Evolutionary conservation across 495 filamentous ascomycete genomes (phyloP).

Genomic region (Pyrenula massariospora): DNA sequence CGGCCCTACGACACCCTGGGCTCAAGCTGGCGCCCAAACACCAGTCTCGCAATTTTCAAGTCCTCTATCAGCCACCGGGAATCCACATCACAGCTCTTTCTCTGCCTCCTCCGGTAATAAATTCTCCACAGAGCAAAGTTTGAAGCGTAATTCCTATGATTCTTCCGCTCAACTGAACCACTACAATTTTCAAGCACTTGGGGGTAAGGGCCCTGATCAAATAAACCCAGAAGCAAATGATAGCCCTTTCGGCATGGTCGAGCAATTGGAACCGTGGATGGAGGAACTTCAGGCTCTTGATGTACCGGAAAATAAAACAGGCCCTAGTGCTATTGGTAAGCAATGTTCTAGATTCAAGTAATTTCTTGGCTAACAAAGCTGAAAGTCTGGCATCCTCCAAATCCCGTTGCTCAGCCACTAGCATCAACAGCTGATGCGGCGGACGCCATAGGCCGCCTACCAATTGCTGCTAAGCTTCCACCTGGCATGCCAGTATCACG

Average conservation of each 20-base stretch:
- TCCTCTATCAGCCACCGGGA: not conserved
- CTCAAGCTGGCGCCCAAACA: not conserved
- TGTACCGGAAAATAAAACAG: not conserved
- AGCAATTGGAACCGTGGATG: not conserved
- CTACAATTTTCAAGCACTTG: not conserved
- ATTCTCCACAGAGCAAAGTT: not conserved
- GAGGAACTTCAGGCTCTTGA: not conserved
- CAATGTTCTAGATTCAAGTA: no score
- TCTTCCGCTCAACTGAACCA: not conserved
- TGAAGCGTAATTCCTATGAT: not conserved
- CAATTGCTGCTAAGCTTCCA: not conserved
- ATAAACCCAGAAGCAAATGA: not conserved
- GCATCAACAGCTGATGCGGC: constrained; percentile 1
- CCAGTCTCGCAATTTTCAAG: not conserved
- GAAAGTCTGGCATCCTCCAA: not conserved
- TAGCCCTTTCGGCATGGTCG: not conserved
- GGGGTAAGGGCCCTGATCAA: not conserved
- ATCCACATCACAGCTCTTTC: not conserved
- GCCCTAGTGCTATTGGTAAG: not conserved
- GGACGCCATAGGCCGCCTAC: not conserved
- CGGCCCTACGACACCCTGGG: not conserved
- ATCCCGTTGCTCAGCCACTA: constrained; percentile 4
- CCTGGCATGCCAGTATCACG: constrained; percentile 1
- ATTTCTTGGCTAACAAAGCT: no score
- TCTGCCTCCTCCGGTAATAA: not conserved